Percentiles rank a stretch among this genome's conserved stretches.
These are phyloP conservation scores for Leccinum subgranulosum DNA, from an alignment of 768 basidiomycete species.

Conservation along the genomic window DNA sequence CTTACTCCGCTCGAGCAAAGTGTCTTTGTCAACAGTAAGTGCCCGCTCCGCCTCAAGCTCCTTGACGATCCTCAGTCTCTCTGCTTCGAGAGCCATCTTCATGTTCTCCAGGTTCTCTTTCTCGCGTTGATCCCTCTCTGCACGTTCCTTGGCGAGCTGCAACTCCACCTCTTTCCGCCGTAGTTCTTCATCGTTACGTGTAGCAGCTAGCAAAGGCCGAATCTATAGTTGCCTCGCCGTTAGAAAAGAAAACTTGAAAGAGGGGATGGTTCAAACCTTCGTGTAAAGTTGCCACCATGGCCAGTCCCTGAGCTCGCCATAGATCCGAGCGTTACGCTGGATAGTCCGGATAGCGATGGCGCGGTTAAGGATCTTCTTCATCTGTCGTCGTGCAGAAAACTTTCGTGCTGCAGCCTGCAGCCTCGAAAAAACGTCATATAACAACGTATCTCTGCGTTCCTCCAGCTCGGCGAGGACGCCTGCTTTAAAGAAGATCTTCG, in stretches of 20 bases:
- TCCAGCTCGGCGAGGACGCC: slow-evolving; percentile 96
- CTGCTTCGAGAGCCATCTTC: slow-evolving; percentile 78
- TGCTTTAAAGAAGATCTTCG: slow-evolving; percentile 99
- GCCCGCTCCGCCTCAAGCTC: slow-evolving; percentile 80
- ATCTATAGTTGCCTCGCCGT: slow-evolving; percentile 47
- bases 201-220: slow-evolving; percentile 88
- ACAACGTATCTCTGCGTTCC: slow-evolving; percentile 81
- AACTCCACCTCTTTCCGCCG: slow-evolving; percentile 85
- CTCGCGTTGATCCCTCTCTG: slow-evolving; percentile 84
- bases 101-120: slow-evolving; percentile 73
- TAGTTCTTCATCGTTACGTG: slow-evolving; percentile 89
- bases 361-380: slow-evolving; percentile 92
- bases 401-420: slow-evolving; percentile 85
- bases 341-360: slow-evolving; percentile 89
- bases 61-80: slow-evolving; percentile 79
- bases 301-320: slow-evolving; percentile 89
- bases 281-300: slow-evolving; percentile 99
- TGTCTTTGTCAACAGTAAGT: slow-evolving; percentile 79
- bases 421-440: slow-evolving; percentile 86
- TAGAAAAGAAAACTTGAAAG: not conserved
- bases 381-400: slow-evolving; percentile 84
- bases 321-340: slow-evolving; percentile 90
- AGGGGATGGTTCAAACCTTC: slow-evolving; percentile 48
- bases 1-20: slow-evolving; percentile 78
- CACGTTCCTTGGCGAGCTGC: slow-evolving; percentile 73